These are phyloP conservation scores for Pichia sp. DNA, from an alignment of 1,139 yeast species.

Conservation along the genomic window DNA sequence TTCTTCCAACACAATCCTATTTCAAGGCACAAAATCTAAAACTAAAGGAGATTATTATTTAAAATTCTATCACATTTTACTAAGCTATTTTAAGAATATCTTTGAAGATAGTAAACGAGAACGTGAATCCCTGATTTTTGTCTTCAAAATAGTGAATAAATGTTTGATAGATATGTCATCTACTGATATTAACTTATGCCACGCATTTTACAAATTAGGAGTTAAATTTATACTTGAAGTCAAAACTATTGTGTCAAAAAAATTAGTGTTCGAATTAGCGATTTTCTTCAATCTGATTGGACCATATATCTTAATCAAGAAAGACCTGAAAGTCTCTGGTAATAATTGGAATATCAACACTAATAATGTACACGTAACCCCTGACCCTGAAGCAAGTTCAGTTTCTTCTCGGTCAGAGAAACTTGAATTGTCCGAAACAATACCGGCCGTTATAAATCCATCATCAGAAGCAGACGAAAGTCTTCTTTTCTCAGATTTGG, in stretches of 20 bases:
- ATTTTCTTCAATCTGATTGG: constrained; percentile 37
- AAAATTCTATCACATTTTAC: constrained; percentile 30
- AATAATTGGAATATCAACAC: constrained; percentile 23
- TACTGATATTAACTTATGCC: constrained; percentile 33
- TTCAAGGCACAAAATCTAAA: constrained; percentile 14
- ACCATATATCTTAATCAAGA: constrained; percentile 22
- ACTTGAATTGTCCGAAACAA: not conserved
- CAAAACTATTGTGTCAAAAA: constrained; percentile 34
- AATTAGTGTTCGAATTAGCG: constrained; percentile 35
- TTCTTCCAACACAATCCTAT: constrained; percentile 29
- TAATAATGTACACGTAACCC: constrained; percentile 12
- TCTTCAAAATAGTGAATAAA: constrained; percentile 39
- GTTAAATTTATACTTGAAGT: constrained; percentile 31
- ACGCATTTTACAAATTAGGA: constrained; percentile 36
- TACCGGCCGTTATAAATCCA: constrained; percentile 1
- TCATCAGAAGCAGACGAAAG: constrained; percentile 17
- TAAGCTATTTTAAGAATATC: constrained; percentile 19
- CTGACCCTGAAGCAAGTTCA: not conserved
- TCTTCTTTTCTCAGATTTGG: constrained; percentile 5
- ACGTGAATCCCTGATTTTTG: constrained; percentile 22
- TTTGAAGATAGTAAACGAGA: constrained; percentile 24
- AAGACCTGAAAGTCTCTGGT: constrained; percentile 27
- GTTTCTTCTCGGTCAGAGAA: constrained; percentile 1
- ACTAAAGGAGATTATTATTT: constrained; percentile 22
- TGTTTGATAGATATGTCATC: constrained; percentile 35